A percentile compares a stretch with the other conserved stretches of the same genome.
phyloP scores from a whole-genome alignment of 176 grass and related monocot genomes.

The Carex parvula region DNA sequence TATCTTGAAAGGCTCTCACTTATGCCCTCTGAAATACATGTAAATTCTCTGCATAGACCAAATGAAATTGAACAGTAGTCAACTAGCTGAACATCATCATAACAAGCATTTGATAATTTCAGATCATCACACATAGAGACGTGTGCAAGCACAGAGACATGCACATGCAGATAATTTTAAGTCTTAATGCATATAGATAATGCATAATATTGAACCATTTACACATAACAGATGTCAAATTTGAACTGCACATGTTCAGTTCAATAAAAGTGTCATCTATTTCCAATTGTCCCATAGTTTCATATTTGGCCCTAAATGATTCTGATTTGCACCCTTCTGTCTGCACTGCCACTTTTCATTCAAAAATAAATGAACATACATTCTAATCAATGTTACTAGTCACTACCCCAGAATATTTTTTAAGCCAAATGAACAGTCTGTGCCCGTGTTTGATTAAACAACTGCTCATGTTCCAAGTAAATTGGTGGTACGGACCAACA shows the following conservation, averaged over 20 bases:
- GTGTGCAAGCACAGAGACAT: background rate
- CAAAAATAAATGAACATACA: background rate
- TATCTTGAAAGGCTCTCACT: slow-evolving; percentile 38
- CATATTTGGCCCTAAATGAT: too few species aligned
- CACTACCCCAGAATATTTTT: background rate
- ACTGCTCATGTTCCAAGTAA: background rate
- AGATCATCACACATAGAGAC: background rate
- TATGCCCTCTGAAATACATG: slow-evolving; percentile 90
- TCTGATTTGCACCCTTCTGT: too few species aligned
- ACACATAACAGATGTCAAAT: too few species aligned
- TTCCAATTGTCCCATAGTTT: too few species aligned
- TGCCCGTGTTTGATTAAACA: background rate
- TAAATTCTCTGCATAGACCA: slow-evolving; percentile 69
- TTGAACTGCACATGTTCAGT: too few species aligned
- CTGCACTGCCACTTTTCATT: too few species aligned
- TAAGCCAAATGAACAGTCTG: background rate
- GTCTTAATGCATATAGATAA: too few species aligned
- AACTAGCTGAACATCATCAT: slow-evolving; percentile 3
- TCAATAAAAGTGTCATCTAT: too few species aligned
- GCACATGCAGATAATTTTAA: background rate
- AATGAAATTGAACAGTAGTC: background rate
- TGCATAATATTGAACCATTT: too few species aligned
- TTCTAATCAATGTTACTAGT: background rate
- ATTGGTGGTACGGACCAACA: background rate
- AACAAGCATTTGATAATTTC: background rate